Evolutionary conservation across 768 basidiomycete genomes (phyloP).

Genomic region (Tylopilus subfusipes): DNA sequence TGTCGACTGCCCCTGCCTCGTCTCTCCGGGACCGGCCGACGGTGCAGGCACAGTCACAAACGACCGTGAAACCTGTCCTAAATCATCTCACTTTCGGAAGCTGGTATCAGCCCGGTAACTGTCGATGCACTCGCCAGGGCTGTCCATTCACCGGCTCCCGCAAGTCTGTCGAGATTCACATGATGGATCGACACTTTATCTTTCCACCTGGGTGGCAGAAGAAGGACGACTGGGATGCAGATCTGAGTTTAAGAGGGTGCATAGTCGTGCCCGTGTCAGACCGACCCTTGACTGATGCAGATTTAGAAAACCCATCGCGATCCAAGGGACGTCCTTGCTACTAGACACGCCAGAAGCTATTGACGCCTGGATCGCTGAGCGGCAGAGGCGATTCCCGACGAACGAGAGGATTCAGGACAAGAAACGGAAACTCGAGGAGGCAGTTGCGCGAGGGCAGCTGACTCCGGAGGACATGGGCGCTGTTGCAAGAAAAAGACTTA

Average conservation of each 20-base stretch:
- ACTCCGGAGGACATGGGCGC: constrained; percentile 43
- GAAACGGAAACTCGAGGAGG: constrained; percentile 74
- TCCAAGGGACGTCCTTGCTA: constrained; percentile 73
- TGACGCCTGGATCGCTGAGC: constrained; percentile 83
- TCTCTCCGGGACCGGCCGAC: constrained; percentile 2
- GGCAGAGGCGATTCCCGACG: constrained; percentile 84
- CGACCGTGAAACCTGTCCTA: constrained; percentile 10
- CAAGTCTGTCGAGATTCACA: constrained; percentile 72
- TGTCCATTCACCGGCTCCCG: constrained; percentile 68
- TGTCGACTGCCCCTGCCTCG: neutral
- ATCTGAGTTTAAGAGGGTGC: constrained; percentile 77
- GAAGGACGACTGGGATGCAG: constrained; percentile 72
- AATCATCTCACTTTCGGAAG: constrained; percentile 24
- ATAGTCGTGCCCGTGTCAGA: constrained; percentile 8
- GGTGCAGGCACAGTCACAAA: neutral
- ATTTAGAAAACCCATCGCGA: constrained; percentile 62
- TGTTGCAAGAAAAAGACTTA: constrained; percentile 41
- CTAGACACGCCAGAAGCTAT: constrained; percentile 82
- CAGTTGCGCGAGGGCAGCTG: constrained; percentile 75
- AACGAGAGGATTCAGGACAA: constrained; percentile 69
- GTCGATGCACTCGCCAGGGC: constrained; percentile 56
- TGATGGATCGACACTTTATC: constrained; percentile 89
- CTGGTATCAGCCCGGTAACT: constrained; percentile 66
- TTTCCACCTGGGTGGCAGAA: constrained; percentile 73
- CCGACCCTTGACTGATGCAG: constrained; percentile 7